Conservation (phyloP, 1,284 basidiomycete species). For the Abortiporus biennis region DNA sequence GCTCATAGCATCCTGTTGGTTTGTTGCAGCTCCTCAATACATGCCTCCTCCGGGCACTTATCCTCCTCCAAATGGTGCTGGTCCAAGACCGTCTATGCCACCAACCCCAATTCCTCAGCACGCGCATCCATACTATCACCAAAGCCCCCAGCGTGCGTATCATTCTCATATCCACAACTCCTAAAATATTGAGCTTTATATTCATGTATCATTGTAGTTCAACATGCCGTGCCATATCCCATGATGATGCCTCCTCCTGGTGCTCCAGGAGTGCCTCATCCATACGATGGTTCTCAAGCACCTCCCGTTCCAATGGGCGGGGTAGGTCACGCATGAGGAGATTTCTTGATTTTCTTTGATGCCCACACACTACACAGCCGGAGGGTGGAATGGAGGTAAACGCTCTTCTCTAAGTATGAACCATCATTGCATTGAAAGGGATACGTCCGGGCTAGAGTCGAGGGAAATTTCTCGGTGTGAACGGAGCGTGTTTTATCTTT, state of each 20-base stretch:
- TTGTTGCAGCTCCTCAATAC: slow-evolving; percentile 54
- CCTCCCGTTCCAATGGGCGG: slow-evolving; percentile 69
- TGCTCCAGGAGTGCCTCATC: slow-evolving; percentile 44
- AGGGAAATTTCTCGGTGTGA: no score
- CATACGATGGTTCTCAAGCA: slow-evolving; percentile 63
- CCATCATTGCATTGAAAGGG: no score
- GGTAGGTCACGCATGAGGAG: slow-evolving; percentile 47
- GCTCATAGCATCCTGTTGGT: background rate
- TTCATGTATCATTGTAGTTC: slow-evolving; percentile 45
- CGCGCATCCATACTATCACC: slow-evolving; percentile 79
- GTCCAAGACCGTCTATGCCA: slow-evolving; percentile 76
- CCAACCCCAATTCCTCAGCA: slow-evolving; percentile 80
- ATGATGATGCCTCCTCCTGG: slow-evolving; percentile 85
- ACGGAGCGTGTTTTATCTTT: no score
- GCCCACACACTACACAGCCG: no score
- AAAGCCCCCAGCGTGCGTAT: slow-evolving; percentile 75
- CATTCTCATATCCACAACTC: slow-evolving; percentile 24
- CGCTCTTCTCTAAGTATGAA: no score
- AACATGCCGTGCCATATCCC: slow-evolving; percentile 75
- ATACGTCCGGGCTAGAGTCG: no score
- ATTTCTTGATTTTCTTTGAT: background rate
- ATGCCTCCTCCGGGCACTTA: slow-evolving; percentile 68
- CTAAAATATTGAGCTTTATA: slow-evolving; percentile 12
- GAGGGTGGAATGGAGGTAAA: no score
- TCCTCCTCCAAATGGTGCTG: slow-evolving; percentile 67